Percentiles rank a stretch among this genome's conserved stretches.
Evolutionary conservation across 2,329 filamentous ascomycete species (phyloP).

Genomic region (Colletotrichum liaoningense): DNA sequence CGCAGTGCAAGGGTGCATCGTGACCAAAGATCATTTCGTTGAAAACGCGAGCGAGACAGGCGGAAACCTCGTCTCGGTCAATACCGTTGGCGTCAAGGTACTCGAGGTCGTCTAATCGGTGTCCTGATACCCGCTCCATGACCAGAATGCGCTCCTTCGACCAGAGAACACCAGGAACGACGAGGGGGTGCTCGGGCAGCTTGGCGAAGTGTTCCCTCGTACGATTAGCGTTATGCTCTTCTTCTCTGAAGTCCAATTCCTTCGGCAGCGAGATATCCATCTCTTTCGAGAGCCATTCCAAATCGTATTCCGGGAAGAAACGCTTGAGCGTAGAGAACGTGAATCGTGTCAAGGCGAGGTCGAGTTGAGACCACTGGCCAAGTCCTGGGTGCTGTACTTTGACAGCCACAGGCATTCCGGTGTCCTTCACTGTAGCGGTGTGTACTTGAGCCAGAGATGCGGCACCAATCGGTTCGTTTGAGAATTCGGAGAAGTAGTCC

Average conservation of each 20-base stretch:
- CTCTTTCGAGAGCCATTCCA: constrained; percentile 94
- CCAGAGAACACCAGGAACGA: constrained; percentile 92
- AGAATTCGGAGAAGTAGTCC: constrained; percentile 89
- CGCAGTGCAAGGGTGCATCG: constrained; percentile 90
- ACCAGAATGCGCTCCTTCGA: constrained; percentile 89
- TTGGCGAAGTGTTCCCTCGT: constrained; percentile 84
- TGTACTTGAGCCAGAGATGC: constrained; percentile 97
- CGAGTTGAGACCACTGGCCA: constrained; percentile 89
- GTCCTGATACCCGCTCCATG: constrained; percentile 92
- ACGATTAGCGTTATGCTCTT: constrained; percentile 85
- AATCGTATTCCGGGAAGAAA: constrained; percentile 97
- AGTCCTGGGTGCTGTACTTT: constrained; percentile 95
- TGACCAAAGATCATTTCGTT: constrained; percentile 99
- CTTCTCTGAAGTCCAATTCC: constrained; percentile 89
- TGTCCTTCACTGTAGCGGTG: constrained; percentile 83
- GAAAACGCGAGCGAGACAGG: constrained; percentile 90
- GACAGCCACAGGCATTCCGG: constrained; percentile 88
- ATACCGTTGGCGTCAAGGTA: constrained; percentile 89
- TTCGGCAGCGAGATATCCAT: constrained; percentile 92
- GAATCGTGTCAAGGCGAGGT: constrained; percentile 86
- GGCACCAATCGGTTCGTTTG: constrained; percentile 83
- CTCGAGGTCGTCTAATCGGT: constrained; percentile 87
- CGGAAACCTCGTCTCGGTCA: constrained; percentile 94
- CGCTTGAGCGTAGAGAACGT: constrained; percentile 90
- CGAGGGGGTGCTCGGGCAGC: constrained; percentile 79